These are phyloP conservation scores for Amanita exitialis DNA, from an alignment of 768 basidiomycete species.

Conservation along the genomic window DNA sequence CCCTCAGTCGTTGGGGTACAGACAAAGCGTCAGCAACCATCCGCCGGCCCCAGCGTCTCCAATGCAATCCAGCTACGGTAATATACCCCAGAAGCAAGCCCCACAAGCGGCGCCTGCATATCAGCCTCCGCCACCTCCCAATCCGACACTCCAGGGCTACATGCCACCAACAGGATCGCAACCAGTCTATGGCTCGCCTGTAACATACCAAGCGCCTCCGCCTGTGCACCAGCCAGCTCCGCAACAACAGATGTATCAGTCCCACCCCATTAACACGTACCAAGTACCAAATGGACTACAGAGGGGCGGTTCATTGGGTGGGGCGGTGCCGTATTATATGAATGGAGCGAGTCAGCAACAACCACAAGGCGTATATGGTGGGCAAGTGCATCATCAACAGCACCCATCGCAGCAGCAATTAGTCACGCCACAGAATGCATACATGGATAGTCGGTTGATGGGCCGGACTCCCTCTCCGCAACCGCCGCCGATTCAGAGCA, in stretches of 20 bases:
- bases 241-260: slow-evolving; percentile 17
- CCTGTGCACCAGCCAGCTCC: slow-evolving; percentile 11
- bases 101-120: slow-evolving; percentile 2
- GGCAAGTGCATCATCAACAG: slow-evolving; percentile 20
- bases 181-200: slow-evolving; percentile 10
- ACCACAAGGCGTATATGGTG: slow-evolving; percentile 14
- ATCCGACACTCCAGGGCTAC: slow-evolving; percentile 5
- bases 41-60: neutral
- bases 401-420: slow-evolving; percentile 16
- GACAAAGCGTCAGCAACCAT: neutral
- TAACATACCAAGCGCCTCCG: slow-evolving; percentile 9
- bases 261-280: slow-evolving; percentile 9
- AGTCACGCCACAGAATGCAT: slow-evolving; percentile 18
- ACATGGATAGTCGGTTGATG: slow-evolving; percentile 35
- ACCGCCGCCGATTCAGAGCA: slow-evolving; percentile 17
- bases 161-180: slow-evolving; percentile 6
- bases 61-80: slow-evolving; percentile 1
- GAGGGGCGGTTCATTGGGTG: slow-evolving; percentile 14
- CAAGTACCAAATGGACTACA: slow-evolving; percentile 17
- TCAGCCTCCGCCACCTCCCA: neutral
- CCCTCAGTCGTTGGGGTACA: neutral
- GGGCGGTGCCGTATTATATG: slow-evolving; percentile 19
- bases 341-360: slow-evolving; percentile 19
- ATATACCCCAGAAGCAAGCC: neutral
- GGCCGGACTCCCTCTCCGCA: slow-evolving; percentile 43